These are phyloP conservation scores for Linanthus parryae DNA, from an alignment of 148 eudicot species.

Conservation along the genomic window DNA sequence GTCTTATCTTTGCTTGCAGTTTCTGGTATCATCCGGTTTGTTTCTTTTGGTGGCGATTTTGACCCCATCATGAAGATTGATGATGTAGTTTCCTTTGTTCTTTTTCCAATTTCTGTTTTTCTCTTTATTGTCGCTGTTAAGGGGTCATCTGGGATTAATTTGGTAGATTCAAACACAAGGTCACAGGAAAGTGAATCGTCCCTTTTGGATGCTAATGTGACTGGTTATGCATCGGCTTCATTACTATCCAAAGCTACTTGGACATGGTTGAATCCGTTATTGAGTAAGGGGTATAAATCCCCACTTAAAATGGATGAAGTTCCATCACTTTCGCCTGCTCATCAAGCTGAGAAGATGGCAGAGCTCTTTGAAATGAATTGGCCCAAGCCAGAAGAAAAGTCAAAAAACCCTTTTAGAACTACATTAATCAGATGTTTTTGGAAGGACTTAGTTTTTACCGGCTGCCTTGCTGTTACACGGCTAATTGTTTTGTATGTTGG, in stretches of 20 bases:
- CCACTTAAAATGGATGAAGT: conserved; percentile 19
- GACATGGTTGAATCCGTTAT: conserved; percentile 15
- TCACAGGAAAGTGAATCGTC: conserved; percentile 4
- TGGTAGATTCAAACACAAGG: background rate
- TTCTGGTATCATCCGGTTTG: conserved; percentile 11
- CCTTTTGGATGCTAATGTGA: conserved; percentile 11
- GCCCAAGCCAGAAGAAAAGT: conserved; percentile 12
- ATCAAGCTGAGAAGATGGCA: conserved; percentile 11
- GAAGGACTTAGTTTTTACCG: conserved; percentile 15
- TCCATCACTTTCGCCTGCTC: conserved; percentile 17
- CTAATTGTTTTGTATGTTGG: conserved; percentile 16
- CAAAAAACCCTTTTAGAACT: conserved; percentile 11
- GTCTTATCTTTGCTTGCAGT: conserved; percentile 19
- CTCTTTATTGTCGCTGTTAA: conserved; percentile 9
- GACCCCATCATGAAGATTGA: conserved; percentile 10
- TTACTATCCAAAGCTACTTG: conserved; percentile 17
- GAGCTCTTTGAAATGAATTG: conserved; percentile 9
- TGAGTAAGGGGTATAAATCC: conserved; percentile 18
- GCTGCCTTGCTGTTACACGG: conserved; percentile 9
- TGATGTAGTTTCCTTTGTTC: conserved; percentile 8
- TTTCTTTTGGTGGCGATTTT: background rate
- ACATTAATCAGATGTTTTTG: conserved; percentile 15
- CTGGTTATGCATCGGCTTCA: conserved; percentile 17
- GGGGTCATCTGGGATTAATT: conserved; percentile 15
- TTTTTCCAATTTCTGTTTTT: conserved; percentile 12